A percentile compares a stretch with the other conserved stretches of the same genome.
Evolutionary conservation across 2,329 filamentous ascomycete species (phyloP).

Genomic region (Lachnellula suecica): DNA sequence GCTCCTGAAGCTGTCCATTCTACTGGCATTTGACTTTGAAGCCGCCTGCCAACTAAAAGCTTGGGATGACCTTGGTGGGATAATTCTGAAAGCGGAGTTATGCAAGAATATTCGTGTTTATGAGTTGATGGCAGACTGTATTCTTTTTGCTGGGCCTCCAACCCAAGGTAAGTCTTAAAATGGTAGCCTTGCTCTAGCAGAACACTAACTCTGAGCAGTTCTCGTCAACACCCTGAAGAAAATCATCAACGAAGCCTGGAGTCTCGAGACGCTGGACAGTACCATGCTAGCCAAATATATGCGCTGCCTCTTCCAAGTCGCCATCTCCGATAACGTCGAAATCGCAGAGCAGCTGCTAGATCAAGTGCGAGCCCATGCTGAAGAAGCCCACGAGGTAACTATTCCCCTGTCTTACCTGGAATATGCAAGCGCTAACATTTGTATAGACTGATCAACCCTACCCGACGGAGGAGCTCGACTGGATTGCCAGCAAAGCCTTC

Average conservation of each 20-base stretch:
- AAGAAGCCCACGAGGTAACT: constrained; percentile 47
- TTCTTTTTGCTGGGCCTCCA: constrained; percentile 55
- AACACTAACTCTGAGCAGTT: constrained; percentile 47
- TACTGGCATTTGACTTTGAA: constrained; percentile 80
- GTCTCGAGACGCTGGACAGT: constrained; percentile 53
- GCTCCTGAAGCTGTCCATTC: constrained; percentile 58
- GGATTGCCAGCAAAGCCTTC: constrained; percentile 68
- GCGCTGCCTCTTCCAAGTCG: constrained; percentile 71
- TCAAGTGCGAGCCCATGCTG: constrained; percentile 57
- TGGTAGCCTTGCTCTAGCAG: constrained; percentile 2
- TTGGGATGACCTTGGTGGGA: constrained; percentile 63
- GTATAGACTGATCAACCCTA: constrained; percentile 48
- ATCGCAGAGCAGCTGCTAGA: constrained; percentile 61
- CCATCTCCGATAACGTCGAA: constrained; percentile 51
- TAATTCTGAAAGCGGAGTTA: constrained; percentile 52
- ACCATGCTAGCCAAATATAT: constrained; percentile 72
- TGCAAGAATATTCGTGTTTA: constrained; percentile 48
- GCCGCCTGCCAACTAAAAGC: constrained; percentile 63
- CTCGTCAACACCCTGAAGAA: constrained; percentile 52
- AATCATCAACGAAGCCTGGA: constrained; percentile 69
- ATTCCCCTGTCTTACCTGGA: not conserved
- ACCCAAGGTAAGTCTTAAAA: constrained; percentile 42
- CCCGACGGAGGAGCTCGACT: constrained; percentile 69
- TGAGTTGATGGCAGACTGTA: constrained; percentile 65
- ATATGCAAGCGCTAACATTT: constrained; percentile 17